Conservation (phyloP, 2,329 filamentous ascomycete genomes). For the Ascochyta rabiei region DNA sequence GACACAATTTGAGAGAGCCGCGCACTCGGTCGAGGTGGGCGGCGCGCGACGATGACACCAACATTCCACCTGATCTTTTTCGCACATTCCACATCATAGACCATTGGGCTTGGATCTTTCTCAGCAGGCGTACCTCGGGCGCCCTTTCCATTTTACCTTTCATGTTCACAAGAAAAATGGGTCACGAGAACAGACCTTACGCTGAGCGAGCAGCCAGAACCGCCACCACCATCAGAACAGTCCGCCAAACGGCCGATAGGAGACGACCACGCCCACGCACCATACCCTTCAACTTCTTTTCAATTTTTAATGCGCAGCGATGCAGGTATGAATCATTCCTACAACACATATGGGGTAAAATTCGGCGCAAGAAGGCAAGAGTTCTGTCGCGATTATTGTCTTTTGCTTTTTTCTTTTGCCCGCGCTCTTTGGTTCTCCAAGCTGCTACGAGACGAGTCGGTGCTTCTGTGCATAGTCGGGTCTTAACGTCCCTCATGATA, state of each 20-base stretch:
- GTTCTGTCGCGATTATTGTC: constrained; percentile 11
- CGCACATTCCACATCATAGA: constrained; percentile 15
- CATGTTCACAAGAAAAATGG: constrained; percentile 10
- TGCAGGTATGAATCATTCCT: constrained; percentile 20
- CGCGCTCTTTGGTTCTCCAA: constrained; percentile 8
- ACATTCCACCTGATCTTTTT: constrained; percentile 8
- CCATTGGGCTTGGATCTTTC: constrained; percentile 9
- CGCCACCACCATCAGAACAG: not conserved
- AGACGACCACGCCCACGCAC: not conserved
- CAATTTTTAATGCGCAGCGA: constrained; percentile 17
- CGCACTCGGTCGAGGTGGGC: constrained; percentile 45
- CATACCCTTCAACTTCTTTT: not conserved
- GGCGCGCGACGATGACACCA: constrained; percentile 41
- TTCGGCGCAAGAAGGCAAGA: constrained; percentile 5
- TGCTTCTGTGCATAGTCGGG: constrained; percentile 29
- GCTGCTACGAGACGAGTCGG: constrained; percentile 10
- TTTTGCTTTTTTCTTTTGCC: constrained; percentile 7
- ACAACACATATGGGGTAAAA: constrained; percentile 16
- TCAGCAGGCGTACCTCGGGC: constrained; percentile 14
- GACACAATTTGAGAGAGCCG: constrained; percentile 43
- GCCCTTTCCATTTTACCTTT: constrained; percentile 1
- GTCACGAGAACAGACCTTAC: constrained; percentile 10
- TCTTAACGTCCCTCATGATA: constrained; percentile 26
- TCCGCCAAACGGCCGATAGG: not conserved
- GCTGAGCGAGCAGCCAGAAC: not conserved